Conservation (phyloP, 1,139 yeast genomes). For the Suhomyces maxii region DNA sequence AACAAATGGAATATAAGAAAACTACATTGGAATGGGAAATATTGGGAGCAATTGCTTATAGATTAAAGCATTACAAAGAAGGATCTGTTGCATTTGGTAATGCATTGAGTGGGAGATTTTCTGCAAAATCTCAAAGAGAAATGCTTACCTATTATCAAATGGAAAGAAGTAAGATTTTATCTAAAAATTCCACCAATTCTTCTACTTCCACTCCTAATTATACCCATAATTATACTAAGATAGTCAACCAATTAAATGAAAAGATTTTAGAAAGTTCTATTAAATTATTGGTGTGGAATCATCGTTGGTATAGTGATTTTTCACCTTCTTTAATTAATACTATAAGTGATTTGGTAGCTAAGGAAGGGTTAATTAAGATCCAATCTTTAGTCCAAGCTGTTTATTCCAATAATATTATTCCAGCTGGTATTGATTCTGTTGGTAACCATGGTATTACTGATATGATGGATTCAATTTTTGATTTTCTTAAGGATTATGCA, state of each 20-base stretch:
- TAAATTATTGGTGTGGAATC: constrained; percentile 88
- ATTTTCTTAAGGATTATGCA: constrained; percentile 49
- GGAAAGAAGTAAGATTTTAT: constrained; percentile 40
- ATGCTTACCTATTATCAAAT: constrained; percentile 64
- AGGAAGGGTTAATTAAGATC: constrained; percentile 77
- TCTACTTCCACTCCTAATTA: constrained; percentile 15
- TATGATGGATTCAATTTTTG: constrained; percentile 55
- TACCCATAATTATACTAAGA: constrained; percentile 38
- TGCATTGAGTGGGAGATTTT: constrained; percentile 72
- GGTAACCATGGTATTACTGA: constrained; percentile 60
- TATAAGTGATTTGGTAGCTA: constrained; percentile 62
- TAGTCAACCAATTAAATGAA: constrained; percentile 53
- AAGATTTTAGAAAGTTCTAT: constrained; percentile 70
- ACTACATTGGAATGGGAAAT: constrained; percentile 93
- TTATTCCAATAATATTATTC: constrained; percentile 38
- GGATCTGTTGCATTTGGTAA: constrained; percentile 84
- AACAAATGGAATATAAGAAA: constrained; percentile 72
- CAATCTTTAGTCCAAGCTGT: constrained; percentile 75
- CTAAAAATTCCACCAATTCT: constrained; percentile 29
- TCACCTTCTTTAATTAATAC: constrained; percentile 63
- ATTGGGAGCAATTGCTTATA: constrained; percentile 75
- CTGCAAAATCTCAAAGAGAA: constrained; percentile 78
- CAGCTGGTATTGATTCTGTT: constrained; percentile 21
- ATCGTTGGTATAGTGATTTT: constrained; percentile 94
- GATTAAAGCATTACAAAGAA: constrained; percentile 77